phyloP scores from a whole-genome alignment of 768 basidiomycete genomes.

The Leccinum fibrillosum region DNA sequence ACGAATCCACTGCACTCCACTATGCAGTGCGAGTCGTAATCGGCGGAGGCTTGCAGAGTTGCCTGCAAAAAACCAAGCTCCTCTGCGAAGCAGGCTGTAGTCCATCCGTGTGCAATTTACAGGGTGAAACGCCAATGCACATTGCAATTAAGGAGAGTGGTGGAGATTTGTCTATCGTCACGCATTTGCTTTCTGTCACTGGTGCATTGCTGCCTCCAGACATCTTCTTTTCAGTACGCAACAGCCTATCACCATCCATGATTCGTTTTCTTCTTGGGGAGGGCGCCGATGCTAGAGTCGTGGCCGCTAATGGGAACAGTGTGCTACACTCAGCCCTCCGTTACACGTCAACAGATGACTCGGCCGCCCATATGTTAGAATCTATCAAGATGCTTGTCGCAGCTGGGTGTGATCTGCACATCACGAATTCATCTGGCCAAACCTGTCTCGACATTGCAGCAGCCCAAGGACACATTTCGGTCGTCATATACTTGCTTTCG shows the following conservation, averaged over 20 bases:
- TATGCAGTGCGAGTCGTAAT: fast-evolving
- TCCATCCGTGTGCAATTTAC: background rate
- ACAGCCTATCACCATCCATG: background rate
- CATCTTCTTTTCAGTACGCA: background rate
- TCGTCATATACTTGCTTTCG: background rate
- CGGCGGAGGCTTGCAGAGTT: background rate
- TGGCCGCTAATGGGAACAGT: background rate
- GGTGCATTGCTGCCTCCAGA: background rate
- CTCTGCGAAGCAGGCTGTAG: background rate
- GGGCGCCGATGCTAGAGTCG: background rate
- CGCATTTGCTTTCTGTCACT: background rate
- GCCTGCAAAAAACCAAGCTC: background rate
- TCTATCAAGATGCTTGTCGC: background rate
- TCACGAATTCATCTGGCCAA: background rate
- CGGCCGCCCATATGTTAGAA: background rate
- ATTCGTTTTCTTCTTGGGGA: background rate
- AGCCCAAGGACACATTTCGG: background rate
- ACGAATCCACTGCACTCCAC: background rate
- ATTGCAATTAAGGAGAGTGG: background rate
- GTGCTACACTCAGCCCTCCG: background rate
- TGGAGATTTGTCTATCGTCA: background rate
- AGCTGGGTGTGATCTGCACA: background rate
- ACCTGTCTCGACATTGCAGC: background rate
- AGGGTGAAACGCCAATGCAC: background rate
- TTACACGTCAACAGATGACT: background rate